phyloP scores from a whole-genome alignment of 345 rosid species.

The Isatis tinctoria region DNA sequence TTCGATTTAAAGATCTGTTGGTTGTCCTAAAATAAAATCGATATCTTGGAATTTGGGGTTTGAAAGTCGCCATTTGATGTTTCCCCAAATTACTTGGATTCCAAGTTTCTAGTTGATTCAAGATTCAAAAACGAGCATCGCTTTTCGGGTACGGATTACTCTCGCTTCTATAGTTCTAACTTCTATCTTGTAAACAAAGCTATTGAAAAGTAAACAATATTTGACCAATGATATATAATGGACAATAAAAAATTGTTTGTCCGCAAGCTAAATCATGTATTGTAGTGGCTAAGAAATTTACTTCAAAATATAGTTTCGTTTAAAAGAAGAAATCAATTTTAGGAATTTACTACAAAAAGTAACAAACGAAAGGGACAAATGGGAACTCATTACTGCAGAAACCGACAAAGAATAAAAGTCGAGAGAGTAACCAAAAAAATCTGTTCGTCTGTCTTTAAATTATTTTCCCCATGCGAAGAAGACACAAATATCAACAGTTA shows the following conservation, averaged over 20 bases:
- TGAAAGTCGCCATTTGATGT: background rate
- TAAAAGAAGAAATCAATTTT: background rate
- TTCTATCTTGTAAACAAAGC: background rate
- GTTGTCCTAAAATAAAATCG: background rate
- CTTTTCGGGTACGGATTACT: background rate
- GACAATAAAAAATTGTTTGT: background rate
- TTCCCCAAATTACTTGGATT: background rate
- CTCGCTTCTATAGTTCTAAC: background rate
- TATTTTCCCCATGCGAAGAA: constrained; percentile 16
- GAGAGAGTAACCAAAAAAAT: background rate
- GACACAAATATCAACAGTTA: background rate
- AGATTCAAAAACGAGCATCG: background rate
- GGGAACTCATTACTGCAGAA: constrained; percentile 15
- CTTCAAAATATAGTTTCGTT: background rate
- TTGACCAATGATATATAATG: too few species aligned
- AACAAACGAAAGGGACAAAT: constrained; percentile 32
- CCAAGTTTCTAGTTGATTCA: constrained; percentile 6
- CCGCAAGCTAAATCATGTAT: background rate
- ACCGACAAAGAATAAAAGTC: constrained; percentile 31
- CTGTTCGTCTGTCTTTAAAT: background rate
- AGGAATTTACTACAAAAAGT: constrained; percentile 4
- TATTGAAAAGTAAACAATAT: background rate
- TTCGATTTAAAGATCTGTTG: background rate
- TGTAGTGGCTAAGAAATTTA: background rate
- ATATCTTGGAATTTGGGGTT: background rate